Base-by-base conservation (phyloP, 1,284 basidiomycete genomes). In the Fomitopsis palustris region DNA sequence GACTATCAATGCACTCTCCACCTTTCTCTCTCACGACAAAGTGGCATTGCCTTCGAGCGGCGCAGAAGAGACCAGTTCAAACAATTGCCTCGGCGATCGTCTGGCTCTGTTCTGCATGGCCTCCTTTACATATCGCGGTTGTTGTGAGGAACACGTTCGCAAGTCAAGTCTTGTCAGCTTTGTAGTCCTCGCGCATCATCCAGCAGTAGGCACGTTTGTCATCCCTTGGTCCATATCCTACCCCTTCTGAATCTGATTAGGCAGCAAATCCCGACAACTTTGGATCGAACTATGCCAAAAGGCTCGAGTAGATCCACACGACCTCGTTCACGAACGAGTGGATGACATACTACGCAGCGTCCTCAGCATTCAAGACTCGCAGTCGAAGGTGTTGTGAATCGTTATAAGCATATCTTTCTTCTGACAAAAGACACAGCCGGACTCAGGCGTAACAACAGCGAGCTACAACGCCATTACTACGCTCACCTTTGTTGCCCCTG, bases 211-310 rank as follows among this genome's bases (percentile, higher is more conserved):
- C 87, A 67, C 41, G 69, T 66, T 29, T 12, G 45, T 43, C 45
- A 14, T 29, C 17, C 17, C 25, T 29, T 33, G 38, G 66, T 64
- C 35, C 3, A 1, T 19, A 6, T 21, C 21, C 14, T 1, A 14
- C 47, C n/a, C 23, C 42, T 17, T 19, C 23, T 45, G 35, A 38
- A 4, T 8, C 37, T 17, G 16, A 16, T 12, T 57, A 87, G 86
- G 79, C 61, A 79, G 77, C 19, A 75, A 78, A 12, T 80, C 84
- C 8, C 80, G 84, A 23, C 84, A 86, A 59, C 81, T 86, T 1
- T 98, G 95, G 94, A 90, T 96, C 62, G 92, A 94, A 55, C 65
- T 93, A 4, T 90, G 89, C 56, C 88, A 93, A 66, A 81, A 80
- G 57, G 86, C 87, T 0, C 72, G 78, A 2, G 69, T 83, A 5